These are phyloP conservation scores for Sanguinoderma infundibulare DNA, from an alignment of 1,284 basidiomycete genomes.

Conservation along the genomic window DNA sequence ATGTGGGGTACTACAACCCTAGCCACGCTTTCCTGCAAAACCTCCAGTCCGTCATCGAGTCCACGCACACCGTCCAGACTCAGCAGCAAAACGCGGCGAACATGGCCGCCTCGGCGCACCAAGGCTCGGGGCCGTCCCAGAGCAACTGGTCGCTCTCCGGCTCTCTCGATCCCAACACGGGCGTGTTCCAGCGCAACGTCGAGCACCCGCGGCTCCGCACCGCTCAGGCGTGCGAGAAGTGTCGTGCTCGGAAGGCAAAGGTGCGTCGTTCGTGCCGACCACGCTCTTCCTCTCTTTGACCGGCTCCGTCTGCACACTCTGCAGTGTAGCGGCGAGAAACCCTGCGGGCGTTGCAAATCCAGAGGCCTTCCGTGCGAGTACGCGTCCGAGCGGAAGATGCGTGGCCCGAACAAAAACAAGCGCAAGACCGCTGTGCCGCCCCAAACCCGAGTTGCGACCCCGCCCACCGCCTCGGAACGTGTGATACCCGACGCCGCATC, in stretches of 20 bases:
- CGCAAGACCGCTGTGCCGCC: background rate
- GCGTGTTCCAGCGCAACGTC: slow-evolving; percentile 61
- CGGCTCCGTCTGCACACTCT: background rate
- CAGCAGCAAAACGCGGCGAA: slow-evolving; percentile 10
- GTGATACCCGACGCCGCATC: slow-evolving; percentile 19
- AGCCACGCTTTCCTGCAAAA: slow-evolving; percentile 17
- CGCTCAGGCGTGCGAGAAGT: slow-evolving; percentile 48
- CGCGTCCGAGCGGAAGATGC: slow-evolving; percentile 62
- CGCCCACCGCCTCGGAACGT: background rate
- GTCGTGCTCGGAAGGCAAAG: slow-evolving; percentile 48
- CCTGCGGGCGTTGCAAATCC: slow-evolving; percentile 42
- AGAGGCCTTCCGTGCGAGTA: slow-evolving; percentile 44
- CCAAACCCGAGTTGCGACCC: background rate
- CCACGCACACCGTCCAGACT: slow-evolving; percentile 20
- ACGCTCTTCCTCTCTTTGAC: slow-evolving; percentile 1
- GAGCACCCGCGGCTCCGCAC: slow-evolving; percentile 60
- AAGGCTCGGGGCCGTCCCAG: slow-evolving; percentile 7
- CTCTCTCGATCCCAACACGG: slow-evolving; percentile 60
- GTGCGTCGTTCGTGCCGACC: slow-evolving; percentile 27
- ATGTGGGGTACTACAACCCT: slow-evolving; percentile 6
- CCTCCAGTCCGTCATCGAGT: slow-evolving; percentile 19
- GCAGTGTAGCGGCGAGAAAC: slow-evolving; percentile 46
- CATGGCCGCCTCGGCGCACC: background rate
- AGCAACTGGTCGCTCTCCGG: slow-evolving; percentile 50
- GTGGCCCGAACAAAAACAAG: slow-evolving; percentile 63